Evolutionary conservation across 345 rosid genomes (phyloP), one percentile per base, ranked within the genome.

Genomic region (Excoecaria agallocha): DNA sequence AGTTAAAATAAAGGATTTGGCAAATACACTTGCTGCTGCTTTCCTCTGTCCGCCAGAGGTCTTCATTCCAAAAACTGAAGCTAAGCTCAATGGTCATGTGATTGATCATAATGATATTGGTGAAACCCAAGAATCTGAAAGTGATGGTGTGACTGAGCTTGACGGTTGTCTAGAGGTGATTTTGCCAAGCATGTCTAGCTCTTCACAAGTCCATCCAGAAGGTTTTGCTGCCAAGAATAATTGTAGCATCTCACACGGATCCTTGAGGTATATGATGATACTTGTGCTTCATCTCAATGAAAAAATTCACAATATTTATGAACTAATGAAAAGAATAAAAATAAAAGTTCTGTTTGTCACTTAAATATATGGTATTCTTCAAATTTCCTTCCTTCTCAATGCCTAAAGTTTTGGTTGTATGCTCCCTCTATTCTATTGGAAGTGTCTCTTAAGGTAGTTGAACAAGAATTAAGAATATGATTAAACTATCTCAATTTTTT

Each of bases 1-100:
- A 68, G 92, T 96, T 74, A 93, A 96, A 84, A 96, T 91, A 82
- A 96, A 89, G 86, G 98, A 96, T 84, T 79, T 96, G 98, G 94
- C 96, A 20, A 96, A 96, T 78, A 83, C 85, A 73, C 85, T 93
- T 86, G 93, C 98, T 78, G 95, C 93, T 82, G 91, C 94, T 58
- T 86, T 93, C 84, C 89, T 96, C 76, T 89, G 86, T 82, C 89
- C 88, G 16, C 75, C 85, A 5, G 93, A 87, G 81, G 90, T 85
- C 56, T 90, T 89, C 69, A 39, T 85, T 70, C 72, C 83, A 70
- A 76, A 74, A 69, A 85, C 86, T 67, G 83, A 85, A 75, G 85
- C 80, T 80, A 85, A 85, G 79, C 83, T 79, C 78, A 90, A 90
- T 81, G 91, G 93, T 56, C 70, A 65, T 81, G 74, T 78, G 61